Conservation (phyloP, 139 green algal species). For the Zygnema circumcarinatum region DNA sequence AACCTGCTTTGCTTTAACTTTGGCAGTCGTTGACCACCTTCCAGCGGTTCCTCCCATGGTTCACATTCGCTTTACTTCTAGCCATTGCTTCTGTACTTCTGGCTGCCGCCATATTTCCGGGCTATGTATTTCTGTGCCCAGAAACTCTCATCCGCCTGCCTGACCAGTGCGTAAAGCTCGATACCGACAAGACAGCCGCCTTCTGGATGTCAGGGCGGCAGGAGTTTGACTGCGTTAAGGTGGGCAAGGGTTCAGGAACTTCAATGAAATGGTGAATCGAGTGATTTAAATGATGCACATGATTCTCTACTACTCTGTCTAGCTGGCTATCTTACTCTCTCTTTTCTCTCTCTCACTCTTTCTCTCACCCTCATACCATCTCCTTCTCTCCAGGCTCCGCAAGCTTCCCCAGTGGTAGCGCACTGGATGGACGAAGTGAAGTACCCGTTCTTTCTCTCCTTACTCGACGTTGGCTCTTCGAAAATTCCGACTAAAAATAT, state of each 20-base stretch:
- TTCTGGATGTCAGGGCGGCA: neutral
- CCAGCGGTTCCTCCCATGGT: conserved; percentile 28
- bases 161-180: conserved; percentile 18
- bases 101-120: conserved; percentile 5
- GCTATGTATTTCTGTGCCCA: conserved; percentile 26
- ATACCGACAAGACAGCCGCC: neutral
- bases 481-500: neutral
- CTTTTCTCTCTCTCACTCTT: neutral
- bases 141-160: conserved; percentile 15
- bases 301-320: neutral
- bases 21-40: neutral
- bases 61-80: neutral
- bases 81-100: conserved; percentile 22
- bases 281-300: neutral
- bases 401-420: conserved; percentile 17
- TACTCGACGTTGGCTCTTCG: neutral
- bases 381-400: conserved; percentile 2
- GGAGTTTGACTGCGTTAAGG: conserved; percentile 22
- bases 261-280: too few relatives aligned
- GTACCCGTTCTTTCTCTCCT: conserved; percentile 24
- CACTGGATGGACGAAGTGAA: conserved; percentile 27
- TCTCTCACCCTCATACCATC: neutral
- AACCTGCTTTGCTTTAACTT: neutral
- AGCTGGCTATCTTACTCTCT: neutral
- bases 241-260: too few relatives aligned